phyloP scores from a whole-genome alignment of 139 green algal genomes.

The Tetradesmus lagerheimii region DNA sequence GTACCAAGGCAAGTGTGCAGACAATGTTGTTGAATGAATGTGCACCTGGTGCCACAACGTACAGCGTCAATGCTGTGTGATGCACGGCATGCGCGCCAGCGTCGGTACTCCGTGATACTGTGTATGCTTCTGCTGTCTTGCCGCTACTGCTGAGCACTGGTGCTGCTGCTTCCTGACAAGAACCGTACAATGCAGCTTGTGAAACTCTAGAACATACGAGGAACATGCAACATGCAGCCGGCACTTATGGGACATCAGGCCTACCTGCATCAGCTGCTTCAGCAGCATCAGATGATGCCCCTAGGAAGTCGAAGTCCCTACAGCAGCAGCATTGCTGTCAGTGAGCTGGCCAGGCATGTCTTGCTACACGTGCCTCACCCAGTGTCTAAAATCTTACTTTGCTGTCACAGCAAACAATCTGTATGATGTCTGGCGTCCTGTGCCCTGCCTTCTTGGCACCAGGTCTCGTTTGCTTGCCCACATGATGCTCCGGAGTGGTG shows the following conservation, averaged over 20 bases:
- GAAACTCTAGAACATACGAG: neutral
- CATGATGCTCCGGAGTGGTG: neutral
- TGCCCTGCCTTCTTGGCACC: constrained; percentile 41
- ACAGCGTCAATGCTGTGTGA: too few relatives aligned
- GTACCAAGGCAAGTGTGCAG: neutral
- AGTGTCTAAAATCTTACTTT: neutral
- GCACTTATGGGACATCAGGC: too few relatives aligned
- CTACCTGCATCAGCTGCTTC: constrained; percentile 3
- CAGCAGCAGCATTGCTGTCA: neutral
- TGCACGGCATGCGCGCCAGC: too few relatives aligned
- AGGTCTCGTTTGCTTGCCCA: constrained; percentile 19
- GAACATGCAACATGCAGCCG: neutral
- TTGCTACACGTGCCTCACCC: neutral
- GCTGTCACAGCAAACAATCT: constrained; percentile 27
- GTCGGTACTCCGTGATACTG: too few relatives aligned
- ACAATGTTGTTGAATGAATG: neutral
- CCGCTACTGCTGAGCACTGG: too few relatives aligned
- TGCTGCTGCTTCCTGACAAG: too few relatives aligned
- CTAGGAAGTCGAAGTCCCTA: constrained; percentile 23
- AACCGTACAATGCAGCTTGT: neutral
- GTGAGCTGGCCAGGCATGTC: neutral
- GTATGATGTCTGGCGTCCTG: constrained; percentile 30
- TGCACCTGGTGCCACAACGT: too few relatives aligned
- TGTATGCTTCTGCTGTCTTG: too few relatives aligned
- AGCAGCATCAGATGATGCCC: neutral